phyloP scores from a whole-genome alignment of 768 basidiomycete species.

The Hirschioporus abietinus region DNA sequence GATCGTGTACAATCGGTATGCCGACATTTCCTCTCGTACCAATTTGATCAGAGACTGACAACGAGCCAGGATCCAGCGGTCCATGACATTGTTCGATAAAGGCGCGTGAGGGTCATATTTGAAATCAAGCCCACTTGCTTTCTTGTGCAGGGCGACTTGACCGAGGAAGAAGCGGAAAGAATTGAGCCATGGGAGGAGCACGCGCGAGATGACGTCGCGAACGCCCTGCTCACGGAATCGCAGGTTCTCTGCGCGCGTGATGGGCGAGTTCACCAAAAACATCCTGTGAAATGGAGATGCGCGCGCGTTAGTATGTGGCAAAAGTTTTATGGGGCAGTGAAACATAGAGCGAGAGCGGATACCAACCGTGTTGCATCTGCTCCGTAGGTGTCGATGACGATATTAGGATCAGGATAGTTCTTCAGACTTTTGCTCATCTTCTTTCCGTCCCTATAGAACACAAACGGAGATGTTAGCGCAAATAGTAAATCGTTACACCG shows the following conservation, averaged over 20 bases:
- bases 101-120: conserved; percentile 83
- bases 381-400: conserved; percentile 87
- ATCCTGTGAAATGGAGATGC: conserved; percentile 46
- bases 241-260: conserved; percentile 95
- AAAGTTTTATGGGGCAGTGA: neutral
- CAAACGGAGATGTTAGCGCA: conserved; percentile 2
- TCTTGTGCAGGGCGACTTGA: conserved; percentile 85
- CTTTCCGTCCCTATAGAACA: conserved; percentile 77
- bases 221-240: conserved; percentile 98
- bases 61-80: conserved; percentile 96
- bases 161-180: conserved; percentile 98
- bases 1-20: conserved; percentile 95
- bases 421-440: conserved; percentile 99
- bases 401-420: conserved; percentile 95
- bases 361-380: conserved; percentile 87
- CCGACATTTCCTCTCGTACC: conserved; percentile 92
- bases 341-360: neutral
- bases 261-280: conserved; percentile 98
- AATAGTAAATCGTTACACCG: conserved; percentile 1
- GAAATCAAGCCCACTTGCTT: conserved; percentile 72
- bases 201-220: conserved; percentile 92
- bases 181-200: conserved; percentile 96
- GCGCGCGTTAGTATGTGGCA: neutral
- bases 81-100: conserved; percentile 91
- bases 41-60: conserved; percentile 94